Base-by-base conservation (phyloP, 108 stramenopile species). In the Cyclotella atomus region DNA sequence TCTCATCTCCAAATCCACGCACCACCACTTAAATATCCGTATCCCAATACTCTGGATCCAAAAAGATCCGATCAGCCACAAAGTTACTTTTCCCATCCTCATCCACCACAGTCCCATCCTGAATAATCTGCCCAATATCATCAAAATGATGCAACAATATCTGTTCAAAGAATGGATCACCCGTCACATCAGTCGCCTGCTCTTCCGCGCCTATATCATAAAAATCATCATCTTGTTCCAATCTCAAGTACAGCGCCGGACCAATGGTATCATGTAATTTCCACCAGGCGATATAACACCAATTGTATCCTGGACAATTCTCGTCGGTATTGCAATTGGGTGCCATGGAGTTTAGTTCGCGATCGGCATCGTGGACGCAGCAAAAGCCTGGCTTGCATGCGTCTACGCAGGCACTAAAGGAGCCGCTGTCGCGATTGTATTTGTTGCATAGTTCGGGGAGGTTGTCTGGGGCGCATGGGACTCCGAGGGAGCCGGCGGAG, bases 221-320 rank as follows among this genome's bases (percentile, higher is more conserved):
- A 47, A 81, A 84, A 2, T 68, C 70, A 66, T 85, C 84, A 49
- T 82, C 76, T 57, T 85, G 84, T 84, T 84, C 80, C 10, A 84
- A 54, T 14, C 79, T 36, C 30, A 86, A 23, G 24, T 61, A 77
- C 14, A 76, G 68, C 17, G 85, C 85, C 23, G 85, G 85, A 7
- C 85, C 85, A 62, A 86, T 72, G 0, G 85, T 86, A 61, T 84
- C 80, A 56, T 84, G 83, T 23, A 86, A 44, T 33, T 84, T 84
- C 83, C 83, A 86, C 85, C 85, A 86, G 44, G 81, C 75, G 41
- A 86, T 82, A 50, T 86, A 86, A 50, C 85, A 86, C 17, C 75
- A 71, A 68, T 77, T 76, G 21, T 82, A 86, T 45, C 71, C 34
- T 20, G 75, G 55, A 59, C 85, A 86, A 46, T 86, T 86, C 23